These are phyloP conservation scores for Neonothopanus nambi DNA, from an alignment of 1,284 basidiomycete species.

Conservation along the genomic window DNA sequence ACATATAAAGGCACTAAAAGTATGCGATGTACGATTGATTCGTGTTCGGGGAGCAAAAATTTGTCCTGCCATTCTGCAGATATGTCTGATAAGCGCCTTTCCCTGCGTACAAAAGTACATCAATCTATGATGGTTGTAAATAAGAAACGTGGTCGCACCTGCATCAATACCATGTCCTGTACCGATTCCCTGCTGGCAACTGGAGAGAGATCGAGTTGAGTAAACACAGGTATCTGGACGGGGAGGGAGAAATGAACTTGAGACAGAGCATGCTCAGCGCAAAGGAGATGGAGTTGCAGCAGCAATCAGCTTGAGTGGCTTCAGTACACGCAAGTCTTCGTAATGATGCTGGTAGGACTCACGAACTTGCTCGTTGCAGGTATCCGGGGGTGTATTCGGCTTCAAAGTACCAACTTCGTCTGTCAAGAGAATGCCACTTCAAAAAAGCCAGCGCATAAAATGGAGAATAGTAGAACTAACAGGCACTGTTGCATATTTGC, in stretches of 20 bases:
- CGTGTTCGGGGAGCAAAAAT: slow-evolving; percentile 20
- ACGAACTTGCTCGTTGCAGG: slow-evolving; percentile 28
- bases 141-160: not conserved
- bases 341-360: not conserved
- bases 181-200: slow-evolving; percentile 29
- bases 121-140: not conserved
- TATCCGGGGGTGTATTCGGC: slow-evolving; percentile 25
- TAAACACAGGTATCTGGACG: not conserved
- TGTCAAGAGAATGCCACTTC: slow-evolving; percentile 1
- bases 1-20: not conserved
- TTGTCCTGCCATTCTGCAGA: slow-evolving; percentile 5
- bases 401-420: slow-evolving; percentile 21
- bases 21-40: slow-evolving; percentile 22
- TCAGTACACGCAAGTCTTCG: not conserved
- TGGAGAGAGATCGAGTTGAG: slow-evolving; percentile 10
- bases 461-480: slow-evolving; percentile 17
- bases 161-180: slow-evolving; percentile 14
- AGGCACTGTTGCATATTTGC: slow-evolving; percentile 28
- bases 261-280: slow-evolving; percentile 32
- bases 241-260: slow-evolving; percentile 22
- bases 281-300: slow-evolving; percentile 31
- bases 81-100: slow-evolving; percentile 14
- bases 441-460: not conserved
- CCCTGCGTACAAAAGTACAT: slow-evolving; percentile 6
- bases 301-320: slow-evolving; percentile 23